A percentile compares a stretch with the other conserved stretches of the same genome.
phyloP scores from a whole-genome alignment of 176 grass and related monocot genomes.

The Triticum dicoccoides region DNA sequence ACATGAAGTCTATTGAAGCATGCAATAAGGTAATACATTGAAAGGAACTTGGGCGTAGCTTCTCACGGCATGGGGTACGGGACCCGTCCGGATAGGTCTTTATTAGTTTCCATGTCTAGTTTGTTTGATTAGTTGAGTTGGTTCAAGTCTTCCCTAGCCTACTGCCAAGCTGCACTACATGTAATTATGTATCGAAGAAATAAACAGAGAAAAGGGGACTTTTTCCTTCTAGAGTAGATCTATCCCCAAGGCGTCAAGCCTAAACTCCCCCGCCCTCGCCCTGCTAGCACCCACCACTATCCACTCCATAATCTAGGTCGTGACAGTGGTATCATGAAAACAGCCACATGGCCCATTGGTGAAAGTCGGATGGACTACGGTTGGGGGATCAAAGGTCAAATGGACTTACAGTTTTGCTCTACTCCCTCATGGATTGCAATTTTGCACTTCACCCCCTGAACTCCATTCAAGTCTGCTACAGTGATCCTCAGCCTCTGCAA shows the following conservation, averaged over 20 bases:
- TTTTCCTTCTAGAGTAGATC: not conserved
- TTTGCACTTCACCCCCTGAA: not conserved
- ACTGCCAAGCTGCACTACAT: not conserved
- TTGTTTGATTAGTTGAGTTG: not conserved
- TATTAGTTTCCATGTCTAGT: not conserved
- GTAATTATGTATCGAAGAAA: not conserved
- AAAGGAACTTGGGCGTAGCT: not conserved
- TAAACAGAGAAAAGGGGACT: not conserved
- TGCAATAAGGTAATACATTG: conserved; percentile 77
- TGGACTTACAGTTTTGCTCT: not conserved
- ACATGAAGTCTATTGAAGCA: conserved; percentile 81
- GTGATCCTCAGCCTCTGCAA: not conserved
- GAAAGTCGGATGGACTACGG: not conserved
- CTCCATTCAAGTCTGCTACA: not conserved
- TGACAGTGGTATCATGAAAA: not conserved
- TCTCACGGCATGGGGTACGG: not conserved
- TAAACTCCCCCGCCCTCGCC: not conserved
- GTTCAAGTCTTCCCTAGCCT: not conserved
- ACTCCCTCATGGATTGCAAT: not conserved
- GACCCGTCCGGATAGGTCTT: not conserved
- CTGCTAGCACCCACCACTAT: not conserved
- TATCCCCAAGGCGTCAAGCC: not conserved
- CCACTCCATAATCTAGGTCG: too few species aligned
- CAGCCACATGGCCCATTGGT: not conserved
- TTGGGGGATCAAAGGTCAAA: not conserved